These are phyloP conservation scores for Pulveroboletus ravenelii DNA, from an alignment of 768 basidiomycete genomes.

Conservation along the genomic window DNA sequence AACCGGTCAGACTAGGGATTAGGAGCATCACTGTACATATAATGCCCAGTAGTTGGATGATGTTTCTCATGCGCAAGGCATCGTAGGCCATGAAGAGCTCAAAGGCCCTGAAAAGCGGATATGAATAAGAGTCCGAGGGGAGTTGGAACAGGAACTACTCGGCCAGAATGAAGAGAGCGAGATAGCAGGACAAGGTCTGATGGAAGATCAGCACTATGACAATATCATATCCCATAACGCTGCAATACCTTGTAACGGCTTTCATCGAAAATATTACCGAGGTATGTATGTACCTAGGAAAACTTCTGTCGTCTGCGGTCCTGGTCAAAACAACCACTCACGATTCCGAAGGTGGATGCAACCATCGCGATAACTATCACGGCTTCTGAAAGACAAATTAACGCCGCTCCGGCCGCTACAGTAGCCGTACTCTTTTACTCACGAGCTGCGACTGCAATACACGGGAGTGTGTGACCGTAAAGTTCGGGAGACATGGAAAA, in stretches of 20 bases:
- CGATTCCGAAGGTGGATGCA: constrained; percentile 62
- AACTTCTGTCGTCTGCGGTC: constrained; percentile 3
- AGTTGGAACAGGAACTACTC: constrained; percentile 47
- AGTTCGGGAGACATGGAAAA: constrained; percentile 4
- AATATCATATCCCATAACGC: not conserved
- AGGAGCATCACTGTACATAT: constrained; percentile 43
- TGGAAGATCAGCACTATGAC: constrained; percentile 10
- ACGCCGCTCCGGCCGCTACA: not conserved
- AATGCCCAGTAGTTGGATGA: constrained; percentile 74
- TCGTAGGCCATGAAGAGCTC: constrained; percentile 78
- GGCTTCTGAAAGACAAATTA: constrained; percentile 49
- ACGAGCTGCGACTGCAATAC: constrained; percentile 53
- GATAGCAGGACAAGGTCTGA: constrained; percentile 79
- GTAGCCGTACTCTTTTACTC: constrained; percentile 31
- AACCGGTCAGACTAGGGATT: constrained; percentile 1
- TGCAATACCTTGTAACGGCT: constrained; percentile 49
- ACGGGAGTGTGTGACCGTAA: constrained; percentile 3
- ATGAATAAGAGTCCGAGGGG: not conserved
- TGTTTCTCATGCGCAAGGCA: constrained; percentile 73
- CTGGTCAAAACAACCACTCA: constrained; percentile 27
- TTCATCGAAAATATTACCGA: constrained; percentile 15
- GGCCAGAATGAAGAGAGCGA: constrained; percentile 77
- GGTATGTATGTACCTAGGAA: constrained; percentile 45
- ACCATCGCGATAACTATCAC: constrained; percentile 73
- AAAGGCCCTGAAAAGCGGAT: constrained; percentile 51